Conservation (phyloP, 169 alveolate genomes). For the Plasmodium berghei region DNA sequence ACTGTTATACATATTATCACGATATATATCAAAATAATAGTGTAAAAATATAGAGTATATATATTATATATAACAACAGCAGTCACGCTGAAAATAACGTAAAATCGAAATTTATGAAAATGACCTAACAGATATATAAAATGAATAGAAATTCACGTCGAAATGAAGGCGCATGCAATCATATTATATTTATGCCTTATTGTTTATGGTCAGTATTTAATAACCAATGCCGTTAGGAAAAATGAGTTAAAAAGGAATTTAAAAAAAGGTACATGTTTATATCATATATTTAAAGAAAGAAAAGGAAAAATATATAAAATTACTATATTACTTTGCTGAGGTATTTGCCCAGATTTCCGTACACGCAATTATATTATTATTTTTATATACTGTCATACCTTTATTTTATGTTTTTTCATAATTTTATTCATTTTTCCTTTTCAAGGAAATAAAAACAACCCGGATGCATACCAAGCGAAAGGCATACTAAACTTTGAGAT, state of each 20-base stretch:
- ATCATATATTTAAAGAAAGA: not conserved
- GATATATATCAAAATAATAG: no score
- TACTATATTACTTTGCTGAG: not conserved
- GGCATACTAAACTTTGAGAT: conserved; percentile 44
- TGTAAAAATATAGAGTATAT: no score
- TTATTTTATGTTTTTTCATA: not conserved
- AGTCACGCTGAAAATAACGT: no score
- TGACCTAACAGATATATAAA: conserved; percentile 10
- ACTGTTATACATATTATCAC: no score
- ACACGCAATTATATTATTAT: conserved; percentile 1
- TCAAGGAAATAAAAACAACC: conserved; percentile 20
- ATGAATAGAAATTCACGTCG: conserved; percentile 13
- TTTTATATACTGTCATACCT: not conserved
- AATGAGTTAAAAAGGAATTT: conserved; percentile 26
- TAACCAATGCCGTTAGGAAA: conserved; percentile 24
- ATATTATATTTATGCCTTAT: conserved; percentile 40
- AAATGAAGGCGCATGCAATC: conserved; percentile 50
- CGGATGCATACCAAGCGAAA: conserved; percentile 10
- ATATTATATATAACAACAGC: no score
- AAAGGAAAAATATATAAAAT: not conserved
- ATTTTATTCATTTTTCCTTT: conserved; percentile 9
- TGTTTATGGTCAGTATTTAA: conserved; percentile 11
- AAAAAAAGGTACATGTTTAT: conserved; percentile 41
- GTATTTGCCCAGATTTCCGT: not conserved
- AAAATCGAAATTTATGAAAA: not conserved